Base-by-base conservation (phyloP, 2,329 filamentous ascomycete species). In the Phialocephala subalpina region DNA sequence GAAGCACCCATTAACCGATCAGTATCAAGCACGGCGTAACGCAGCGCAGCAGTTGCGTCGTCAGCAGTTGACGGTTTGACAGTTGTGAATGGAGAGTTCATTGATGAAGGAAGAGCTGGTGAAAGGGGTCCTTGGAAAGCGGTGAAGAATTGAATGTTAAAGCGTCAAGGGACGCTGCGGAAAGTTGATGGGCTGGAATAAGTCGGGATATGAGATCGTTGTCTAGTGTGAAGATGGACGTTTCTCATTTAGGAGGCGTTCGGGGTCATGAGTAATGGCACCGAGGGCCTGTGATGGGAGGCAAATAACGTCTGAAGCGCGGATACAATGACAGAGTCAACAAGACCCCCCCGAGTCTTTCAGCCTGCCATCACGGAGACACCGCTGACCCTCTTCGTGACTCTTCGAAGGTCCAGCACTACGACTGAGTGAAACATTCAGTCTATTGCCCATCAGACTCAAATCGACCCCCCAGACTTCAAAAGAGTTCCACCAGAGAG, bases 141-240 rank as follows among this genome's bases (percentile, higher is more conserved):
- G 49, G 49, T 53, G 49, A 16, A 25, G 49, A 33, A 53, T 53
- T 16, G 4, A n/a, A 14, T 22, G 27, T 53, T 33, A 53, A 53
- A 33, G 49, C 49, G 14, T 53, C 25, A 53, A 53, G 49, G 29
- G 22, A 53, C 29, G 27, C 22, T 53, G 49, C 49, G n/a, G 49
- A 29, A 29, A 5, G 27, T 9, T 53, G 49, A 16, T 3, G 45
- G 4, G n/a, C 8, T 27, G 22, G 45, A 20, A 29, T 33, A 12
- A 33, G 27, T 53, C 18, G 49, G 25, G 25, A 53, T 16, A 18
- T 12, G 25, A 33, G 11, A 14, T 16, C 27, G 14, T n/a, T 33
- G 2, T 33, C 49, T 8, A 12, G 27, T 29, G 49, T 29, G 3
- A 33, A 18, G 49, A 12, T 29, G 5, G 22, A 27, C 20, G 20